These are phyloP conservation scores for Samsoniella hepiali DNA, from an alignment of 2,329 filamentous ascomycete species.

Conservation along the genomic window DNA sequence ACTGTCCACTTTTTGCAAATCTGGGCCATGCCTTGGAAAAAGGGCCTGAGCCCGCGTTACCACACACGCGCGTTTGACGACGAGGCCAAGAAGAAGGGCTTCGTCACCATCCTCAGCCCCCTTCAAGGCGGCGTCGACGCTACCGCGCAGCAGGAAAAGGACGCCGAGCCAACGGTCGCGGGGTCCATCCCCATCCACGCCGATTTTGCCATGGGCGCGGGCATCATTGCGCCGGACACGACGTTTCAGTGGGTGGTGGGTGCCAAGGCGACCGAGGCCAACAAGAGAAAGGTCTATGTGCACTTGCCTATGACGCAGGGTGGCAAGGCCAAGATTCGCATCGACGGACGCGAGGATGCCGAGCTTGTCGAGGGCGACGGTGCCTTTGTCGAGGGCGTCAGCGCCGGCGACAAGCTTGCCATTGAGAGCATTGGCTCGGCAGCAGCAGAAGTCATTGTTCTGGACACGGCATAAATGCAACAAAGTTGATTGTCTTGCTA, in stretches of 20 bases:
- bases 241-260: conserved; percentile 73
- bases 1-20: conserved; percentile 86
- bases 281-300: conserved; percentile 70
- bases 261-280: conserved; percentile 47
- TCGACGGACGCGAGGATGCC: conserved; percentile 63
- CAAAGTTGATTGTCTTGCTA: background rate
- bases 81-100: conserved; percentile 65
- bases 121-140: conserved; percentile 65
- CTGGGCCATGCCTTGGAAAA: conserved; percentile 77
- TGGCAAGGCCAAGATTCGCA: conserved; percentile 68
- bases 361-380: conserved; percentile 73
- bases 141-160: conserved; percentile 59
- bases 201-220: conserved; percentile 79
- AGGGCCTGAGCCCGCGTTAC: conserved; percentile 69
- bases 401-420: conserved; percentile 59
- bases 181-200: conserved; percentile 80
- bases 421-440: conserved; percentile 66
- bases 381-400: conserved; percentile 66
- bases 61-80: conserved; percentile 72
- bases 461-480: conserved; percentile 56
- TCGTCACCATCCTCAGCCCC: conserved; percentile 74
- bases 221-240: conserved; percentile 63
- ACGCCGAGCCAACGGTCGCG: conserved; percentile 57
- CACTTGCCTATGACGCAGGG: conserved; percentile 78
- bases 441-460: conserved; percentile 66